These are phyloP conservation scores for Geum urbanum DNA, from an alignment of 306 rosid genomes.

Conservation along the genomic window DNA sequence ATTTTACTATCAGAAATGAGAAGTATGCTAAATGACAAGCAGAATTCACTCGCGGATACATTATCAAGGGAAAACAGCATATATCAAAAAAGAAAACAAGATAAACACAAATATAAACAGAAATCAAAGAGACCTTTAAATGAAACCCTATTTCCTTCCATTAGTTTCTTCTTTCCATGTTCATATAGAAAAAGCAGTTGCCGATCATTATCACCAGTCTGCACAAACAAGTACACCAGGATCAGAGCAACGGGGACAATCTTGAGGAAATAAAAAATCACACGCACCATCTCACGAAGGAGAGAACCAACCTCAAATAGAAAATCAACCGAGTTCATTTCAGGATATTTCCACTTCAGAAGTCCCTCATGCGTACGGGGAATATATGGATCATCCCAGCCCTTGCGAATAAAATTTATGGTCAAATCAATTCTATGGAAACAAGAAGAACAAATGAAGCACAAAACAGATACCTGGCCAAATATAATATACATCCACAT, in stretches of 20 bases:
- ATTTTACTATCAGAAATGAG: neutral
- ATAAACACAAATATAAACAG: neutral
- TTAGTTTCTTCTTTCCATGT: conserved; percentile 79
- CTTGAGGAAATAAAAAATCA: conserved; percentile 19
- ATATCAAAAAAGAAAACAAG: neutral
- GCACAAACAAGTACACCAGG: conserved; percentile 31
- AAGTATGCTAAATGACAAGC: neutral
- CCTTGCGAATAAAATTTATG: conserved; percentile 44
- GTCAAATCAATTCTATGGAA: conserved; percentile 13
- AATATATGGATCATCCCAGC: conserved; percentile 95
- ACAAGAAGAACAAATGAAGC: conserved; percentile 4
- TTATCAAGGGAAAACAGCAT: neutral
- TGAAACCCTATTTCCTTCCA: conserved; percentile 74
- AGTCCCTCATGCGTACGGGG: conserved; percentile 98
- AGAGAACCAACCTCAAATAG: conserved; percentile 70
- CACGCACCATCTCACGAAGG: conserved; percentile 16
- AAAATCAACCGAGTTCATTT: conserved; percentile 84
- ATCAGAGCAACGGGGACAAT: conserved; percentile 21
- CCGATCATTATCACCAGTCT: conserved; percentile 58
- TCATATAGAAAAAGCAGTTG: conserved; percentile 58
- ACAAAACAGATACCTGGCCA: neutral
- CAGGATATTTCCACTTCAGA: conserved; percentile 81
- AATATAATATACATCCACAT: neutral
- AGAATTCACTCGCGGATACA: neutral
- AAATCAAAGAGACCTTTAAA: conserved; percentile 55